phyloP scores from a whole-genome alignment of 108 stramenopile species.

The Cyclotella distinguenda region DNA sequence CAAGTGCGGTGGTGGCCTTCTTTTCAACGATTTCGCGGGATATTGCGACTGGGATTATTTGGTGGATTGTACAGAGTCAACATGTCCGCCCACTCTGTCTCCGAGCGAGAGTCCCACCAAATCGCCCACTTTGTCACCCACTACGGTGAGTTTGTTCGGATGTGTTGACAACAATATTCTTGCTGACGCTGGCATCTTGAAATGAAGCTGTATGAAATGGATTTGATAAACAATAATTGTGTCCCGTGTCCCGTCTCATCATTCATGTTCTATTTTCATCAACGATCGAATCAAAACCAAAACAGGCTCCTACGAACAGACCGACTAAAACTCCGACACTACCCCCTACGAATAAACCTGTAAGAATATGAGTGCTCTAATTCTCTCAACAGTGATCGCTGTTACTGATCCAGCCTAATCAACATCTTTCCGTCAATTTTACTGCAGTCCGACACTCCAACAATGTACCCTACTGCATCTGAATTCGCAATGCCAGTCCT shows the following conservation, averaged over 20 bases:
- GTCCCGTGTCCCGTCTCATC: too few species aligned
- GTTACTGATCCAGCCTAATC: not conserved
- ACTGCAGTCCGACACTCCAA: slow-evolving; percentile 3
- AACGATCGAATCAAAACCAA: too few species aligned
- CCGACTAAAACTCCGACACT: not conserved
- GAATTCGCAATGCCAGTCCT: slow-evolving; percentile 10
- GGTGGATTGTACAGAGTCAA: slow-evolving; percentile 6
- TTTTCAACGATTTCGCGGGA: not conserved
- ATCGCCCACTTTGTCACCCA: not conserved
- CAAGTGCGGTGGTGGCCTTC: not conserved
- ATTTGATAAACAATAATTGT: not conserved
- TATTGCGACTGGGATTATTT: slow-evolving; percentile 8
- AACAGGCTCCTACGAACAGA: not conserved
- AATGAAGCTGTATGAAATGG: not conserved
- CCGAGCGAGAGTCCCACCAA: slow-evolving; percentile 3
- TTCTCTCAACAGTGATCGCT: not conserved
- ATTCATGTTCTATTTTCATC: too few species aligned
- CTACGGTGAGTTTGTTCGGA: not conserved
- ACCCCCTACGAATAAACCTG: not conserved
- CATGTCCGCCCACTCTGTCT: slow-evolving; percentile 6
- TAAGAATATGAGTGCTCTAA: not conserved
- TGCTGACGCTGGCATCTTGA: not conserved
- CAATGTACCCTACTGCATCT: slow-evolving; percentile 2
- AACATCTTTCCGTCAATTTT: not conserved
- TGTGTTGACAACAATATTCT: not conserved